A percentile compares a stretch with the other conserved stretches of the same genome.
phyloP scores from a whole-genome alignment of 2,329 filamentous ascomycete genomes.

The Colletotrichum chrysophilum region DNA sequence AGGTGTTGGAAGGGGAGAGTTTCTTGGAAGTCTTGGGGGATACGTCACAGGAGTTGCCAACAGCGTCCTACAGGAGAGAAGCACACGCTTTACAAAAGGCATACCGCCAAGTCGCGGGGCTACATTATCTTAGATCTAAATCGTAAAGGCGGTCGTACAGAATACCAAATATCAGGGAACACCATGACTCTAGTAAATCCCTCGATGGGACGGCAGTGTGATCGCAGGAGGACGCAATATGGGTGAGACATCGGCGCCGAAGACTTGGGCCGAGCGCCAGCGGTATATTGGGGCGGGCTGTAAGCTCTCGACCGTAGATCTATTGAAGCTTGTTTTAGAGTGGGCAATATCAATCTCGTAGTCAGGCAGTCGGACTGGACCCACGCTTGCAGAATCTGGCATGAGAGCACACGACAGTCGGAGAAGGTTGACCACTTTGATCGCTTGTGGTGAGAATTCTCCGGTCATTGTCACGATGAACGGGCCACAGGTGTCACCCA shows the following conservation, averaged over 20 bases:
- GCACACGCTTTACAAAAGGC: not conserved
- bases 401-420: not conserved
- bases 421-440: not conserved
- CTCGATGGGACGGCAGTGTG: not conserved
- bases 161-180: not conserved
- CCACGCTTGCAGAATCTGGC: not conserved
- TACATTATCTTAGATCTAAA: not conserved
- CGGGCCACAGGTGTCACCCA: not conserved
- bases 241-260: not conserved
- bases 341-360: not conserved
- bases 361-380: not conserved
- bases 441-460: not conserved
- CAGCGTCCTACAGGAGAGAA: not conserved
- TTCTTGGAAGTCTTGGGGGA: not conserved
- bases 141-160: not conserved
- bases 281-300: not conserved
- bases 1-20: not conserved
- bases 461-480: not conserved
- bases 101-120: not conserved
- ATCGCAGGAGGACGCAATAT: not conserved
- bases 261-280: not conserved
- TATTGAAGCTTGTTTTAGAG: conserved; percentile 1
- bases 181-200: not conserved
- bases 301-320: not conserved
- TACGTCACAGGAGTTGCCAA: not conserved